phyloP scores from a whole-genome alignment of 306 rosid species.

The Parietaria judaica region DNA sequence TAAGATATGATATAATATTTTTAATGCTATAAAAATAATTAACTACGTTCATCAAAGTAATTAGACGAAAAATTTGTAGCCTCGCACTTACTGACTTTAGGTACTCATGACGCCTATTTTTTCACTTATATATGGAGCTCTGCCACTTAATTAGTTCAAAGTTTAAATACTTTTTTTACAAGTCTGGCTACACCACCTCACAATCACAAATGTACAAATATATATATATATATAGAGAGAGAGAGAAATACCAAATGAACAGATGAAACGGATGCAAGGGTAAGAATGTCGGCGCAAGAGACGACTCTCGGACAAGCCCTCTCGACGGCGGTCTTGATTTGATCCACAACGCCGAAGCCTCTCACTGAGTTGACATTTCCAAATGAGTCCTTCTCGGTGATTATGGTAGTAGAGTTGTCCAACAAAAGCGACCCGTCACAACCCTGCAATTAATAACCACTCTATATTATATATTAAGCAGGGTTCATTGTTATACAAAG shows the following conservation, averaged over 20 bases:
- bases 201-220: too few relatives aligned
- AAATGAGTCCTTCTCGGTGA: constrained; percentile 28
- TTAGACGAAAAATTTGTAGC: too few relatives aligned
- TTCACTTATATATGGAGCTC: background rate
- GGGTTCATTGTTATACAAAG: background rate
- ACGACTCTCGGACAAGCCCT: constrained; percentile 26
- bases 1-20: too few relatives aligned
- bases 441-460: constrained; percentile 25
- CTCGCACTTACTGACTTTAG: too few relatives aligned
- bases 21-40: too few relatives aligned
- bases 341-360: constrained; percentile 38
- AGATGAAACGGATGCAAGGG: constrained; percentile 35
- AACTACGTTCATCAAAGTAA: too few relatives aligned
- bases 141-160: background rate
- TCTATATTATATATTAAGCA: background rate
- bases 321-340: constrained; percentile 37
- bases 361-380: constrained; percentile 36
- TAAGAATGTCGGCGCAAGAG: constrained; percentile 53
- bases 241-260: constrained; percentile 29
- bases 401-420: constrained; percentile 27
- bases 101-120: too few relatives aligned
- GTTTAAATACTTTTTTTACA: too few relatives aligned
- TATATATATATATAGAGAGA: background rate
- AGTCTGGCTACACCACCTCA: too few relatives aligned
- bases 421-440: constrained; percentile 52